Conservation (phyloP, 192 early-diverging fungal species). For the Mortierella alpina region DNA sequence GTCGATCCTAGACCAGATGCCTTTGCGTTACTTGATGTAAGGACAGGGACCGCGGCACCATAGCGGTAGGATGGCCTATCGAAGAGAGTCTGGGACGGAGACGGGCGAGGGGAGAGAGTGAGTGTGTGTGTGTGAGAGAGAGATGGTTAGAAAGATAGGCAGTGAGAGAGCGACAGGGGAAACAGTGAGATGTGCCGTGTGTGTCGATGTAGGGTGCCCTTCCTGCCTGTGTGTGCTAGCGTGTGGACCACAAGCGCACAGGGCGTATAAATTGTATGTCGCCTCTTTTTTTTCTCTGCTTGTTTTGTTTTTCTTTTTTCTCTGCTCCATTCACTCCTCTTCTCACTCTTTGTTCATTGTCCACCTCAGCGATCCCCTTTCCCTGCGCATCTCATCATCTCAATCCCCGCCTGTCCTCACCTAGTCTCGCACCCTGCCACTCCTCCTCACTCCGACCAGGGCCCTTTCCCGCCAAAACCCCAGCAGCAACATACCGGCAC, state of each 20-base stretch:
- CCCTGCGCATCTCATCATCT: neutral
- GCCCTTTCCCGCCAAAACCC: no score
- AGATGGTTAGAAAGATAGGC: no score
- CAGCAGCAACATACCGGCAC: no score
- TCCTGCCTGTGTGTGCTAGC: neutral
- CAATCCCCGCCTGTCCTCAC: neutral
- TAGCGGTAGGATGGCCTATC: neutral
- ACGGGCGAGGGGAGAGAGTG: neutral
- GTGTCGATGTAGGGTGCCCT: no score
- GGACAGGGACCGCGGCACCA: no score
- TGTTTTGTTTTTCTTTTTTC: neutral
- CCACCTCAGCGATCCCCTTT: neutral
- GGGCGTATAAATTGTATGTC: neutral
- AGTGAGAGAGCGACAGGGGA: neutral
- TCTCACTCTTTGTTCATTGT: neutral
- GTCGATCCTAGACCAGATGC: no score
- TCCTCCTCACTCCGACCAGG: no score
- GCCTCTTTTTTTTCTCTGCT: neutral
- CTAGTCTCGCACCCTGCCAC: no score
- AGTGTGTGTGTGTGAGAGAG: neutral
- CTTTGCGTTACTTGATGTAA: no score
- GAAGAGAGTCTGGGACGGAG: neutral
- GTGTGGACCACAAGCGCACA: neutral
- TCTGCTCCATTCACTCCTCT: neutral
- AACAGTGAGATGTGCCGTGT: neutral